These are phyloP conservation scores for Colletotrichum sidae DNA, from an alignment of 2,329 filamentous ascomycete genomes.

Conservation along the genomic window DNA sequence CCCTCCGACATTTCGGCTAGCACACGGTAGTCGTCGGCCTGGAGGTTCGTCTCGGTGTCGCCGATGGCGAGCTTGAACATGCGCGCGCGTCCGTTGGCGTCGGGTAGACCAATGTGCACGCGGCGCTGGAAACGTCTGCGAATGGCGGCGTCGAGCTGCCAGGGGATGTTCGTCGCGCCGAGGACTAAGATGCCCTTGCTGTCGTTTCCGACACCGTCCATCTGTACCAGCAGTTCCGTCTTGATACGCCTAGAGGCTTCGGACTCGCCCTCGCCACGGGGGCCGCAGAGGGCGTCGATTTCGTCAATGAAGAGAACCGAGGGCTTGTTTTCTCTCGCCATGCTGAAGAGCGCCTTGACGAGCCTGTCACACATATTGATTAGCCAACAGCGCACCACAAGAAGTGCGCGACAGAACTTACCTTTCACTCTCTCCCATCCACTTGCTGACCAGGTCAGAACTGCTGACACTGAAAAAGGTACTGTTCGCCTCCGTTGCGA, in stretches of 20 bases:
- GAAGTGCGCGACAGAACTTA: slow-evolving; percentile 52
- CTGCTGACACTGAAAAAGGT: slow-evolving; percentile 99
- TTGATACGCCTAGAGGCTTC: slow-evolving; percentile 98
- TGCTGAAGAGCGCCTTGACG: slow-evolving; percentile 96
- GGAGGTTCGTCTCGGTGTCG: slow-evolving; percentile 87
- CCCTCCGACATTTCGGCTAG: slow-evolving; percentile 88
- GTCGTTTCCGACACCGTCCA: slow-evolving; percentile 98
- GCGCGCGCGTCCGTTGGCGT: slow-evolving; percentile 84
- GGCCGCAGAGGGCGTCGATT: slow-evolving; percentile 95
- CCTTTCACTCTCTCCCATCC: slow-evolving; percentile 99
- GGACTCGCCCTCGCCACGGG: slow-evolving; percentile 92
- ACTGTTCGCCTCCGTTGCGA: slow-evolving; percentile 97
- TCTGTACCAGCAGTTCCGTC: slow-evolving; percentile 97
- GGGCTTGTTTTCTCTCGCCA: slow-evolving; percentile 97
- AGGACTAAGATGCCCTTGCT: slow-evolving; percentile 93
- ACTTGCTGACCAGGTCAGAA: slow-evolving; percentile 97
- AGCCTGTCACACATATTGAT: slow-evolving; percentile 64
- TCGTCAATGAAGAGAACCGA: slow-evolving; percentile 99
- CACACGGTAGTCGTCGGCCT: slow-evolving; percentile 80
- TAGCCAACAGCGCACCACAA: too few relatives aligned
- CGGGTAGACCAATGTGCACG: slow-evolving; percentile 94
- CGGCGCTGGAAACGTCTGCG: slow-evolving; percentile 94
- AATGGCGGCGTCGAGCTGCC: slow-evolving; percentile 97
- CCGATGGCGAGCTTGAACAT: slow-evolving; percentile 99
- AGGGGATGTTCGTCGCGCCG: slow-evolving; percentile 97